Evolutionary conservation across 768 basidiomycete genomes (phyloP).

Genomic region (Auricularia sp.): DNA sequence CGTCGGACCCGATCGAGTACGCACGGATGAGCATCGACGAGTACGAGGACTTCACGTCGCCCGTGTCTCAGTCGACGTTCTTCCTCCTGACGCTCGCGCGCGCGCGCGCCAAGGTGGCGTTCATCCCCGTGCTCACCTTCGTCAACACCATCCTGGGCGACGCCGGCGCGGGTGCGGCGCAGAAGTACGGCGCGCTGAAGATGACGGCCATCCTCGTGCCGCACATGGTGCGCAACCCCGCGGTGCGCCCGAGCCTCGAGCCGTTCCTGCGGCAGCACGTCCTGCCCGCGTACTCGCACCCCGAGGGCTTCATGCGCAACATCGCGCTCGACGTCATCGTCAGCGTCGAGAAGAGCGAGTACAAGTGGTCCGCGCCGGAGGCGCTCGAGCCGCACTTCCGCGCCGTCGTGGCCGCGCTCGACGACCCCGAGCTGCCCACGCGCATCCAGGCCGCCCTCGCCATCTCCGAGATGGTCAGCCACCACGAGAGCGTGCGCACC

Average conservation of each 20-base stretch:
- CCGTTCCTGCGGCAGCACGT: constrained; percentile 66
- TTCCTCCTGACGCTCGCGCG: constrained; percentile 71
- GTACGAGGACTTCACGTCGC: constrained; percentile 67
- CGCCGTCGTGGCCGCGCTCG: constrained; percentile 54
- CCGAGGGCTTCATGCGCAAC: constrained; percentile 65
- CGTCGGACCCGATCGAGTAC: constrained; percentile 75
- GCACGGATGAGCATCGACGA: constrained; percentile 70
- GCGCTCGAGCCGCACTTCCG: constrained; percentile 57
- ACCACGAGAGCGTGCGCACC: constrained; percentile 55
- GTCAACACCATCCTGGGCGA: constrained; percentile 61
- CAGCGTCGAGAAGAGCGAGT: constrained; percentile 57
- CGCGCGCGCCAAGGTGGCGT: constrained; percentile 72
- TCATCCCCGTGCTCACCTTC: constrained; percentile 69
- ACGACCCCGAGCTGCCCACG: constrained; percentile 74
- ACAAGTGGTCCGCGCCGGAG: constrained; percentile 56
- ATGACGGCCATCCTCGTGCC: constrained; percentile 68
- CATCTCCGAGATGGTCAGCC: constrained; percentile 62
- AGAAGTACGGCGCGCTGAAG: constrained; percentile 78
- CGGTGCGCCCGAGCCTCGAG: constrained; percentile 68
- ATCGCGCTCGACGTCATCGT: constrained; percentile 77
- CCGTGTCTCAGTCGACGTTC: constrained; percentile 66
- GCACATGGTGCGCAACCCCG: constrained; percentile 77
- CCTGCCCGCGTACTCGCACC: constrained; percentile 54
- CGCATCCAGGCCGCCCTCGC: constrained; percentile 75
- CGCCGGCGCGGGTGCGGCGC: constrained; percentile 36